These are phyloP conservation scores for Tylopilus plumbeoviolaceoides DNA, from an alignment of 768 basidiomycete genomes.

Conservation along the genomic window DNA sequence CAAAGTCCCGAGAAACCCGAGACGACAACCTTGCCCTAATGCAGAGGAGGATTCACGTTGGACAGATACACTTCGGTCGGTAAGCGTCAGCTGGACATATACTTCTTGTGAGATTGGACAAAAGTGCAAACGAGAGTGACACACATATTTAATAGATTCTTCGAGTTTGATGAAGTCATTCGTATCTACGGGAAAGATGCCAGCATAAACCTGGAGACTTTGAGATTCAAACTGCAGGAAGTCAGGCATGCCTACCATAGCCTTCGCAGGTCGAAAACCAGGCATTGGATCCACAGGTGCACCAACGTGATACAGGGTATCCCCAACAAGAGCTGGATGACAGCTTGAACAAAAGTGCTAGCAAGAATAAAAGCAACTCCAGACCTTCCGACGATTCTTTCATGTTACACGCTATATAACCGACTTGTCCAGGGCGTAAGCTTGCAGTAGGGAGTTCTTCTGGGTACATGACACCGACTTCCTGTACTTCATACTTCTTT, in stretches of 20 bases:
- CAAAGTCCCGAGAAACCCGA: conserved; percentile 92
- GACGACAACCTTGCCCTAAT: conserved; percentile 89
- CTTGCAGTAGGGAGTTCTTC: conserved; percentile 73
- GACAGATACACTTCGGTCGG: conserved; percentile 84
- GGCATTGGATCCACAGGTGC: conserved; percentile 77
- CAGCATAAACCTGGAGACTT: conserved; percentile 75
- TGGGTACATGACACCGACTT: conserved; percentile 87
- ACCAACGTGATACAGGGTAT: conserved; percentile 80
- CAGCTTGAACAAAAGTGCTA: background rate
- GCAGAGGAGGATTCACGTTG: conserved; percentile 92
- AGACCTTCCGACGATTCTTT: conserved; percentile 92
- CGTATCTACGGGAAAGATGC: conserved; percentile 89
- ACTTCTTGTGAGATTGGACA: conserved; percentile 8
- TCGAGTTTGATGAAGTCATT: conserved; percentile 92
- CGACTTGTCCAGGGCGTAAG: conserved; percentile 77
- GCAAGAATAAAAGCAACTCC: background rate
- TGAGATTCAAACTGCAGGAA: background rate
- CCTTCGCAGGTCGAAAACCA: conserved; percentile 87
- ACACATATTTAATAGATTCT: conserved; percentile 88
- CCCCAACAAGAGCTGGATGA: conserved; percentile 80
- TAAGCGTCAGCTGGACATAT: conserved; percentile 63
- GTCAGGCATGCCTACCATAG: conserved; percentile 62
- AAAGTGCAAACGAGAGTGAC: conserved; percentile 16
- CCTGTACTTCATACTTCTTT: conserved; percentile 85
- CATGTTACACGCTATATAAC: conserved; percentile 94